Conservation (phyloP, 192 early-diverging fungal species). For the Umbelopsis isabellina region DNA sequence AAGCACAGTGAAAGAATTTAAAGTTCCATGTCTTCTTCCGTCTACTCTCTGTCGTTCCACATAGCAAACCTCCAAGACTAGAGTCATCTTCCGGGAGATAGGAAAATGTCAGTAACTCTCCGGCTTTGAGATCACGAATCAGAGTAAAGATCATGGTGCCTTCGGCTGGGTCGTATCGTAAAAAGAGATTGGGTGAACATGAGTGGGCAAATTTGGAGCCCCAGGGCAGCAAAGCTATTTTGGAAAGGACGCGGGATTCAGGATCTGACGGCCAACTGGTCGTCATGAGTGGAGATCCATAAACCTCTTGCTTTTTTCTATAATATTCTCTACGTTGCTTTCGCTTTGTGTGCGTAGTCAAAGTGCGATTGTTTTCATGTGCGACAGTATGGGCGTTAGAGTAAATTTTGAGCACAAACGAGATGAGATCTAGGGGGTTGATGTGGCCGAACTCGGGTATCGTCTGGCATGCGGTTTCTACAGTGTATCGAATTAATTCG, state of each 20-base stretch:
- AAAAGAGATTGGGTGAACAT: constrained; percentile 39
- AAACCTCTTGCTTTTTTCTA: background rate
- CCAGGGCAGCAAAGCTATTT: constrained; percentile 35
- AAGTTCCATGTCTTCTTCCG: constrained; percentile 28
- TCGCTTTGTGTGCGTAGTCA: constrained; percentile 27
- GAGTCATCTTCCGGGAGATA: constrained; percentile 43
- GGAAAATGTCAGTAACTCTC: constrained; percentile 34
- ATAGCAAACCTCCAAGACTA: constrained; percentile 37
- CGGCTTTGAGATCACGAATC: constrained; percentile 20
- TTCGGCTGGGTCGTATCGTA: constrained; percentile 31
- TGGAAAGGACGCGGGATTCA: constrained; percentile 21
- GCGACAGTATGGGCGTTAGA: constrained; percentile 43
- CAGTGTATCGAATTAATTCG: constrained; percentile 7
- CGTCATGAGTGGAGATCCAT: background rate
- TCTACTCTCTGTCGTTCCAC: constrained; percentile 33
- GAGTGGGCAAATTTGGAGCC: constrained; percentile 45
- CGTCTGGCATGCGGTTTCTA: background rate
- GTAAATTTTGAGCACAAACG: constrained; percentile 42
- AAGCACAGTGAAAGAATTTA: constrained; percentile 42
- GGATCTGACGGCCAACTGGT: background rate
- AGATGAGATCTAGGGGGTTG: background rate
- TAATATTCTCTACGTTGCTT: constrained; percentile 23
- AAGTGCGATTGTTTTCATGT: constrained; percentile 18
- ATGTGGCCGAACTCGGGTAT: constrained; percentile 27
- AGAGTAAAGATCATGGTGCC: constrained; percentile 33